These are phyloP conservation scores for Euphrasia arctica DNA, from an alignment of 305 asterid species.

Conservation along the genomic window DNA sequence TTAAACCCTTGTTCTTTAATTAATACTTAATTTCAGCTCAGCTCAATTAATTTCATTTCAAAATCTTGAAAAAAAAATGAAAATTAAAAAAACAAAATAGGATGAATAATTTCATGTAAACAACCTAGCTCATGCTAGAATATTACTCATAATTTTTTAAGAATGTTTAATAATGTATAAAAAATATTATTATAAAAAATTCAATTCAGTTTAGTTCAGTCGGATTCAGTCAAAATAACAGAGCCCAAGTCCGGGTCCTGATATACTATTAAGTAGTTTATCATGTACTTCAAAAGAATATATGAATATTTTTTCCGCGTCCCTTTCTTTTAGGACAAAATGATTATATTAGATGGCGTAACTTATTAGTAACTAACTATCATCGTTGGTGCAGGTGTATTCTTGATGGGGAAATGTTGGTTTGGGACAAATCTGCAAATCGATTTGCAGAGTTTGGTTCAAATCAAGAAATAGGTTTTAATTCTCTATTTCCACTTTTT, in stretches of 20 bases:
- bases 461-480: slow-evolving; percentile 88
- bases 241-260: neutral
- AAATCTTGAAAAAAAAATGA: too few species aligned
- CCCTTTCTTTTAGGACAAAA: slow-evolving; percentile 19
- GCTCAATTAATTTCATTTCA: too few species aligned
- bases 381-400: slow-evolving; percentile 61
- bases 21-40: too few species aligned
- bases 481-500: slow-evolving; percentile 20
- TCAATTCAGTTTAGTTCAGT: too few species aligned
- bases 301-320: too few species aligned
- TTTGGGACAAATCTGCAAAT: slow-evolving; percentile 78
- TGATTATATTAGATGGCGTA: slow-evolving; percentile 24
- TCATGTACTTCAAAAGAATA: slow-evolving; percentile 9
- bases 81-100: too few species aligned
- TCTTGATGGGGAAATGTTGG: slow-evolving; percentile 98
- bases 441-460: slow-evolving; percentile 94
- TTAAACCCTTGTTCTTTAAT: neutral
- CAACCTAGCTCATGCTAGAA: too few species aligned
- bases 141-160: too few species aligned
- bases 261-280: slow-evolving; percentile 12
- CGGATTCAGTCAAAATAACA: too few species aligned
- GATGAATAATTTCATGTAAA: too few species aligned
- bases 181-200: too few species aligned
- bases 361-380: slow-evolving; percentile 18
- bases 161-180: too few species aligned